Conservation (phyloP, 108 stramenopile genomes). For the Cyclotella baltica region DNA sequence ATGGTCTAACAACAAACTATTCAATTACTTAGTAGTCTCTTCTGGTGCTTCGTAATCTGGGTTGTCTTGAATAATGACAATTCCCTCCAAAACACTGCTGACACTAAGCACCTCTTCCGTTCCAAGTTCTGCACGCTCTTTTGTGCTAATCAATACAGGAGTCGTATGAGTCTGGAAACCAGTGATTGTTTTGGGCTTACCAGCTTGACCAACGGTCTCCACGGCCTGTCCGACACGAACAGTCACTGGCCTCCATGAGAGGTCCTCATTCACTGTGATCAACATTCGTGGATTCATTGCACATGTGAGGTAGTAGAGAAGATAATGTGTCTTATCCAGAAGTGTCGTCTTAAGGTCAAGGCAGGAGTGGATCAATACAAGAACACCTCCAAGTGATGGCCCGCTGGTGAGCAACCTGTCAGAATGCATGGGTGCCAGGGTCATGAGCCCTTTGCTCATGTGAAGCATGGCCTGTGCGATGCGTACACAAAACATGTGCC, state of each 20-base stretch:
- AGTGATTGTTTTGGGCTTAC: conserved; percentile 99
- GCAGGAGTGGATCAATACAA: conserved; percentile 91
- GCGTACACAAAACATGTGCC: conserved; percentile 97
- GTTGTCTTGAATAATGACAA: conserved; percentile 94
- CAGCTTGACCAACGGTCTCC: conserved; percentile 99
- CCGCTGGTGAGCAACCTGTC: conserved; percentile 92
- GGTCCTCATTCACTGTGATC: conserved; percentile 94
- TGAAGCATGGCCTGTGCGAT: conserved; percentile 98
- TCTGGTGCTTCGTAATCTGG: conserved; percentile 78
- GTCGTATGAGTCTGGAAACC: conserved; percentile 99
- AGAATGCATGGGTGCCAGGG: conserved; percentile 96
- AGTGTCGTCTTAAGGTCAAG: conserved; percentile 95
- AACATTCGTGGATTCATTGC: conserved; percentile 99
- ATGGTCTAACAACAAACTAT: neutral
- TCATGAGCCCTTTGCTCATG: conserved; percentile 98
- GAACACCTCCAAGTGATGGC: conserved; percentile 92
- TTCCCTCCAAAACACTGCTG: conserved; percentile 92
- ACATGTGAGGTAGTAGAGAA: conserved; percentile 95
- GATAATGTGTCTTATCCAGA: conserved; percentile 96
- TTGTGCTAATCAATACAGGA: conserved; percentile 93
- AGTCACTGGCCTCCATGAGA: conserved; percentile 89
- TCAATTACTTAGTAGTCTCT: conserved; percentile 15
- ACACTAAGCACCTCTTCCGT: conserved; percentile 93
- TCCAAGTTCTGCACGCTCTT: conserved; percentile 97
- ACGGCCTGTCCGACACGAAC: conserved; percentile 99